These are phyloP conservation scores for Anisodus tanguticus DNA, from an alignment of 257 asterid species.

Conservation along the genomic window DNA sequence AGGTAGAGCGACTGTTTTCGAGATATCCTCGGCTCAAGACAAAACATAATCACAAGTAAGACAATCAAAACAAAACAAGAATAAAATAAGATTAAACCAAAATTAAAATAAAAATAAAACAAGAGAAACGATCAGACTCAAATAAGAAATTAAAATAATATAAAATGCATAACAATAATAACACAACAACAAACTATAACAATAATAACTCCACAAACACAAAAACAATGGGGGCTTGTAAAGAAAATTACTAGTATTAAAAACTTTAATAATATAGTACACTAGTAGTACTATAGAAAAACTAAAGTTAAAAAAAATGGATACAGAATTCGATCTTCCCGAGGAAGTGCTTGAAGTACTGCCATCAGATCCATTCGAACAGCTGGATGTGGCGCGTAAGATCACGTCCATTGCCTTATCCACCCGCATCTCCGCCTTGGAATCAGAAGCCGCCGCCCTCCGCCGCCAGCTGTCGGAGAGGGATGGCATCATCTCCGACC, in stretches of 20 bases:
- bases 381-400: constrained; percentile 87
- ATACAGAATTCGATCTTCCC: constrained; percentile 75
- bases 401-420: constrained; percentile 95
- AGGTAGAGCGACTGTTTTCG: no score
- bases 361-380: constrained; percentile 94
- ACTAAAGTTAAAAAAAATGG: background rate
- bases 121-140: no score
- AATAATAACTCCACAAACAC: background rate
- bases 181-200: no score
- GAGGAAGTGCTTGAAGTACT: constrained; percentile 67
- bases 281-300: background rate
- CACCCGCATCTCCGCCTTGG: constrained; percentile 82
- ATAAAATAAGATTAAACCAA: no score
- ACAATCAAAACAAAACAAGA: no score
- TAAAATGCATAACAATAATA: no score
- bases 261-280: background rate
- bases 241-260: no score
- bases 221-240: no score
- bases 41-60: no score
- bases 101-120: no score
- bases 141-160: no score
- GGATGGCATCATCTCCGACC: constrained; percentile 68
- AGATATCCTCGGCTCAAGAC: no score
- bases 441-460: constrained; percentile 70
- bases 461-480: constrained; percentile 65